These are phyloP conservation scores for Diaporthe sp. DNA, from an alignment of 2,329 filamentous ascomycete species.

Conservation along the genomic window DNA sequence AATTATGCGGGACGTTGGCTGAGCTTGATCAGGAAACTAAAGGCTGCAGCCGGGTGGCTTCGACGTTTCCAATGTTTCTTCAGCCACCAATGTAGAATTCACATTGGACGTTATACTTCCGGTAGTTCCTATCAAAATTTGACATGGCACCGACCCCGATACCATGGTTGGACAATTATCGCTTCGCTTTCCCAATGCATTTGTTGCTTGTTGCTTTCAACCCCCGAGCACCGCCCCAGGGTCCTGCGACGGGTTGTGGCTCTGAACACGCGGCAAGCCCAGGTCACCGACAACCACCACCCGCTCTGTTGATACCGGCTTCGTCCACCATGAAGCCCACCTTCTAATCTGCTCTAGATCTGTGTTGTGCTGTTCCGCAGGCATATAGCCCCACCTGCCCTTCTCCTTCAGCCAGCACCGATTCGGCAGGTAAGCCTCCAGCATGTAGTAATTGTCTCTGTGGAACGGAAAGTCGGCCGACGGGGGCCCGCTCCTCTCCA, in stretches of 20 bases:
- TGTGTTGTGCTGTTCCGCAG: constrained; percentile 53
- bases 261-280: neutral
- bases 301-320: neutral
- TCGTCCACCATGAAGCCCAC: constrained; percentile 40
- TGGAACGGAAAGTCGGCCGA: constrained; percentile 66
- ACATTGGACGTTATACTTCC: neutral
- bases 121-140: neutral
- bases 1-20: constrained; percentile 2
- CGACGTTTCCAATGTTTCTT: neutral
- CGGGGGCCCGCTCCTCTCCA: constrained; percentile 63
- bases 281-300: neutral
- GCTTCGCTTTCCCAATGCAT: constrained; percentile 3
- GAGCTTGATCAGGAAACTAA: neutral
- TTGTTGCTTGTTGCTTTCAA: neutral
- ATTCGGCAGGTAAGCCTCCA: constrained; percentile 69
- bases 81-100: neutral
- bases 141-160: neutral
- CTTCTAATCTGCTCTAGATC: constrained; percentile 51
- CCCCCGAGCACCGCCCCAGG: neutral
- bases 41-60: neutral
- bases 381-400: constrained; percentile 62
- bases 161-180: no score
- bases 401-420: constrained; percentile 63
- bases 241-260: neutral
- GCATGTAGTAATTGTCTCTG: constrained; percentile 70